These are phyloP conservation scores for Albizia julibrissin DNA, from an alignment of 306 rosid species.

Conservation along the genomic window DNA sequence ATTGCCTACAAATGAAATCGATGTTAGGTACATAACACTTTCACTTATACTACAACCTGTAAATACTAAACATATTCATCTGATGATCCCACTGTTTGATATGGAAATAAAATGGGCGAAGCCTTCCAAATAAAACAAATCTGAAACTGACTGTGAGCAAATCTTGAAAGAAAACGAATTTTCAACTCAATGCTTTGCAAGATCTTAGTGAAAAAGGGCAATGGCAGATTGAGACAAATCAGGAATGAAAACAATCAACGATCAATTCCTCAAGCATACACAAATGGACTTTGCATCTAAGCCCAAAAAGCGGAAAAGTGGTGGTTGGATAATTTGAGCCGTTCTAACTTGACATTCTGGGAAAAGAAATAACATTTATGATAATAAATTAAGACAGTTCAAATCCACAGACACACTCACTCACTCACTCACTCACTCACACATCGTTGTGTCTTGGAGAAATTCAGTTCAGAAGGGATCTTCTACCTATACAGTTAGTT, in stretches of 20 bases:
- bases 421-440: too few relatives aligned
- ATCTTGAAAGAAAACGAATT: background rate
- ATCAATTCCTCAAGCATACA: background rate
- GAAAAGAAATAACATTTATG: background rate
- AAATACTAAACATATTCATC: background rate
- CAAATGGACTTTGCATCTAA: background rate
- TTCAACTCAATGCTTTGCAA: conserved; percentile 11
- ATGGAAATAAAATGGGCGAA: conserved; percentile 2
- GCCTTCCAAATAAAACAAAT: background rate
- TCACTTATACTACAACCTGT: background rate
- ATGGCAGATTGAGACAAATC: background rate
- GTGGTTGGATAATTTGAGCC: background rate
- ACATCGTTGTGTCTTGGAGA: background rate
- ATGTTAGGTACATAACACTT: background rate
- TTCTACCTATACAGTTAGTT: background rate
- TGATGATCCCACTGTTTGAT: background rate
- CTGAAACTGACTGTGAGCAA: background rate
- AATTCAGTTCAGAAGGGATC: conserved; percentile 9
- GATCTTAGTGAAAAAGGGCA: background rate
- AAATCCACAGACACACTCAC: background rate
- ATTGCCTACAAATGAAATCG: conserved; percentile 4
- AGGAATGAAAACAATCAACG: conserved; percentile 9
- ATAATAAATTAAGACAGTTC: background rate
- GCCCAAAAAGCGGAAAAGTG: background rate
- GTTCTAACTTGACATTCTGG: background rate